Conservation (phyloP, 2,329 filamentous ascomycete genomes). For the Sporothrix globosa region DNA sequence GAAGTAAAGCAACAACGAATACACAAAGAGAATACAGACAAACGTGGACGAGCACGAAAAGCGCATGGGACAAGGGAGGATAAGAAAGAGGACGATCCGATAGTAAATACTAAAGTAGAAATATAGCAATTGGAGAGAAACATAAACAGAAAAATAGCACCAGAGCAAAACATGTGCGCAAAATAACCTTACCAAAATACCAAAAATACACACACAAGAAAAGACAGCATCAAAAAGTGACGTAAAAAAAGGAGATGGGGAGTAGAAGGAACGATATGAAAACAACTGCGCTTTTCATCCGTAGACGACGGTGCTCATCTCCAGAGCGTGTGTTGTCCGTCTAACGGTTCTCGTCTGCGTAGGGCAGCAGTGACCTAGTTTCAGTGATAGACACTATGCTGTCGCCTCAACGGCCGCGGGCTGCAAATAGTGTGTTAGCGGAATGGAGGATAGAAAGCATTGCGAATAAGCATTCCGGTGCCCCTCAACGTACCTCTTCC, state of each 20-base stretch:
- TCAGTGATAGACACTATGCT: constrained; percentile 28
- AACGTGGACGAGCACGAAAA: neutral
- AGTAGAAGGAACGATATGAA: neutral
- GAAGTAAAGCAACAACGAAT: neutral
- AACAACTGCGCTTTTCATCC: neutral
- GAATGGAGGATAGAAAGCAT: constrained; percentile 1
- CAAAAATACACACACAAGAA: constrained; percentile 3
- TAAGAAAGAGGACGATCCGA: neutral
- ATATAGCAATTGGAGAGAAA: constrained; percentile 9
- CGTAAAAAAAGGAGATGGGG: neutral
- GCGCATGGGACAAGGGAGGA: neutral
- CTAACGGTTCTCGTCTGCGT: neutral
- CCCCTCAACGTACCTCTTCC: constrained; percentile 31
- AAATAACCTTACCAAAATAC: constrained; percentile 11
- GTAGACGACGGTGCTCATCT: neutral
- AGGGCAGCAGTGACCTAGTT: neutral
- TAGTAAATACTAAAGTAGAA: constrained; percentile 10
- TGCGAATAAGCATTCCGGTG: neutral
- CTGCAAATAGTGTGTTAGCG: constrained; percentile 23
- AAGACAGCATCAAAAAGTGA: constrained; percentile 18
- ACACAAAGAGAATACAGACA: constrained; percentile 13
- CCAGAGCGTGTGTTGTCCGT: neutral
- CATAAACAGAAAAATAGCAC: neutral
- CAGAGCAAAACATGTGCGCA: constrained; percentile 15
- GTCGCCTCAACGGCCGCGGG: constrained; percentile 34